A percentile compares a stretch with the other conserved stretches of the same genome.
Conservation (phyloP, 768 basidiomycete genomes). For the Xerocomellus chrysenteron region DNA sequence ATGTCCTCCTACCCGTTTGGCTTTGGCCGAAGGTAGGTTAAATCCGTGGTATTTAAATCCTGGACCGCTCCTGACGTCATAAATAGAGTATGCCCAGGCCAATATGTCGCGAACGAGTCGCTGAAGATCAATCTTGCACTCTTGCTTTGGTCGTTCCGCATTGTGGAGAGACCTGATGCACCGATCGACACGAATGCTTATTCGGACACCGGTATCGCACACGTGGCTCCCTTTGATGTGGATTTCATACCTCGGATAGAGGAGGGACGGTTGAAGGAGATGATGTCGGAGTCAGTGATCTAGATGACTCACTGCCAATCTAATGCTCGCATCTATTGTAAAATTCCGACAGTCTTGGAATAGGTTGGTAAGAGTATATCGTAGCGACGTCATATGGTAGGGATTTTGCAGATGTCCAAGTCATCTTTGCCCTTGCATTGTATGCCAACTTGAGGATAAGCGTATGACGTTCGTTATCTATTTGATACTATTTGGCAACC, state of each 20-base stretch:
- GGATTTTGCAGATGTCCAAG: too few relatives aligned
- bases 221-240: conserved; percentile 57
- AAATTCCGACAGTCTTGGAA: too few relatives aligned
- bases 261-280: conserved; percentile 4
- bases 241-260: conserved; percentile 48
- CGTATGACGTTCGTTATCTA: too few relatives aligned
- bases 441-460: too few relatives aligned
- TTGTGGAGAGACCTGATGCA: conserved; percentile 44
- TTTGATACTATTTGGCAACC: too few relatives aligned
- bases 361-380: too few relatives aligned
- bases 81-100: conserved; percentile 57
- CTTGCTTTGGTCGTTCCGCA: conserved; percentile 59
- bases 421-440: too few relatives aligned
- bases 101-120: conserved; percentile 49
- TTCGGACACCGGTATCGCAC: conserved; percentile 55
- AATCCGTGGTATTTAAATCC: not conserved
- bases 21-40: conserved; percentile 43
- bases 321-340: too few relatives aligned
- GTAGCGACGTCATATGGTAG: too few relatives aligned
- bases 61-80: not conserved
- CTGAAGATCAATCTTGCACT: conserved; percentile 61
- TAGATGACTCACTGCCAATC: not conserved
- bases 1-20: conserved; percentile 49
- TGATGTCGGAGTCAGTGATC: conserved; percentile 3
- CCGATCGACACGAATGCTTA: conserved; percentile 59